A percentile compares a stretch with the other conserved stretches of the same genome.
Conservation (phyloP, 106 monocot species). For the Dioscorea zingiberensis region DNA sequence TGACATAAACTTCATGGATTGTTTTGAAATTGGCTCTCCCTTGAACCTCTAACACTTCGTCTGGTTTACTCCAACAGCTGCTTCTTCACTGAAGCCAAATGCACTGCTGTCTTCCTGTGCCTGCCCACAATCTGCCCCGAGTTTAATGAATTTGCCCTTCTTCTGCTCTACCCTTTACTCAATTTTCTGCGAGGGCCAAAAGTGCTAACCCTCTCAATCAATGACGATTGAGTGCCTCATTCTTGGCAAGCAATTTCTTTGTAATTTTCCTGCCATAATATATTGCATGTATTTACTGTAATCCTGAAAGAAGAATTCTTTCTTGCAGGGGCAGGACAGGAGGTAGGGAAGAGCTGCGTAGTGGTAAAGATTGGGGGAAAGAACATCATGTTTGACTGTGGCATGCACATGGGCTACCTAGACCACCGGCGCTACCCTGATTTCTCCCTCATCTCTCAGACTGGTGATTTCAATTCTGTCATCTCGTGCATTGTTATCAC, state of each 20-base stretch:
- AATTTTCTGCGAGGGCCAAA: too few relatives aligned
- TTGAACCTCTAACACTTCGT: too few relatives aligned
- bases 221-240: slow-evolving; percentile 91
- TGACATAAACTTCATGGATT: too few relatives aligned
- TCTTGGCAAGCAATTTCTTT: slow-evolving; percentile 30
- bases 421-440: slow-evolving; percentile 75
- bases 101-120: too few relatives aligned
- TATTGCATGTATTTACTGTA: background rate
- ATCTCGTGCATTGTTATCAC: slow-evolving; percentile 81
- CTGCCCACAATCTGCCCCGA: too few relatives aligned
- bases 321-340: slow-evolving; percentile 78
- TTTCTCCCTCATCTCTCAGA: slow-evolving; percentile 66
- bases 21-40: too few relatives aligned
- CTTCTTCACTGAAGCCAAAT: too few relatives aligned
- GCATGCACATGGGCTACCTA: slow-evolving; percentile 94
- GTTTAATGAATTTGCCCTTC: too few relatives aligned
- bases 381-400: slow-evolving; percentile 97
- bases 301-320: too few relatives aligned
- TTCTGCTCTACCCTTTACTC: too few relatives aligned
- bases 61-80: too few relatives aligned
- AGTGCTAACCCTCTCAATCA: background rate
- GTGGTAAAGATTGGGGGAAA: slow-evolving; percentile 75
- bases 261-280: background rate
- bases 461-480: slow-evolving; percentile 49
- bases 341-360: slow-evolving; percentile 99